phyloP scores from a whole-genome alignment of 768 basidiomycete genomes.

The Xanthoconium purpureum region DNA sequence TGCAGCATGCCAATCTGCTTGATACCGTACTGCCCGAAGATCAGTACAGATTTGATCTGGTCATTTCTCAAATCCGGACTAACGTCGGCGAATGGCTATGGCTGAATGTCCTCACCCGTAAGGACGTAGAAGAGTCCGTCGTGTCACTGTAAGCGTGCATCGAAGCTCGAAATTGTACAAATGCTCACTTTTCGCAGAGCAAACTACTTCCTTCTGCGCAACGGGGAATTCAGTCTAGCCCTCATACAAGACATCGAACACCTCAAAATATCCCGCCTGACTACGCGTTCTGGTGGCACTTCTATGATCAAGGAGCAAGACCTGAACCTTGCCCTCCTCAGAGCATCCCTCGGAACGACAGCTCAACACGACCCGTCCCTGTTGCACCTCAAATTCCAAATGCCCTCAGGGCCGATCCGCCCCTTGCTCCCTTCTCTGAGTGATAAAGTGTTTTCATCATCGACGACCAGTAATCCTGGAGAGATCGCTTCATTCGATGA shows the following conservation, averaged over 20 bases:
- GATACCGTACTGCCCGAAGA: conserved; percentile 72
- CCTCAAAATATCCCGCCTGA: conserved; percentile 75
- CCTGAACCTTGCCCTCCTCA: conserved; percentile 78
- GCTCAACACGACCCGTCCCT: conserved; percentile 85
- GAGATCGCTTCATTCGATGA: conserved; percentile 62
- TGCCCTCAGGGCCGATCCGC: conserved; percentile 79
- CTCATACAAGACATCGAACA: conserved; percentile 86
- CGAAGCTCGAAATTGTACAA: neutral
- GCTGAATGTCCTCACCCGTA: conserved; percentile 80
- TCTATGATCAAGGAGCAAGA: conserved; percentile 90
- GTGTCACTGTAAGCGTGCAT: conserved; percentile 67
- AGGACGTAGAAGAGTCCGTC: conserved; percentile 80
- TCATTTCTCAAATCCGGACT: conserved; percentile 70
- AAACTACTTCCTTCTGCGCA: conserved; percentile 83
- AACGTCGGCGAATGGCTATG: conserved; percentile 93
- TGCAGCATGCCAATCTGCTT: conserved; percentile 62
- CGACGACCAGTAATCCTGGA: conserved; percentile 34
- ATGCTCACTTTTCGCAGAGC: conserved; percentile 47
- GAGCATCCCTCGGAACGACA: conserved; percentile 83
- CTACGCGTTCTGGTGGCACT: conserved; percentile 56
- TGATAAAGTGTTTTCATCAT: conserved; percentile 38
- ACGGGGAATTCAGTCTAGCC: conserved; percentile 83
- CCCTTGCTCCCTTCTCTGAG: conserved; percentile 77
- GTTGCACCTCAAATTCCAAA: conserved; percentile 65
- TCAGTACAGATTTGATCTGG: conserved; percentile 69